Conservation (phyloP, 495 filamentous ascomycete genomes). For the Daldinia grandis region DNA sequence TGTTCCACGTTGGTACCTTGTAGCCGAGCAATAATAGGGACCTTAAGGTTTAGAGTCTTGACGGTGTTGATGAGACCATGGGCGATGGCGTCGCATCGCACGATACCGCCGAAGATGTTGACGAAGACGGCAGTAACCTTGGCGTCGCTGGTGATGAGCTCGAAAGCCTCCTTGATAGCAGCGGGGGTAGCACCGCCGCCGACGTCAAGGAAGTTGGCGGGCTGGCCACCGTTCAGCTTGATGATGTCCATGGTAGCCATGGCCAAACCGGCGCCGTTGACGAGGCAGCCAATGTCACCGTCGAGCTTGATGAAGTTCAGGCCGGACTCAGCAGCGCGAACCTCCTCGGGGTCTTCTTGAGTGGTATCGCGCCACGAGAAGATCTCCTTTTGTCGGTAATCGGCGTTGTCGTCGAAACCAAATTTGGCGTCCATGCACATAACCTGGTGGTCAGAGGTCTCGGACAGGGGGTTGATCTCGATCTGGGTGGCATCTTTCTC, state of each 20-base stretch:
- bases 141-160: slow-evolving; percentile 96
- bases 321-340: slow-evolving; percentile 90
- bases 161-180: slow-evolving; percentile 96
- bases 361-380: slow-evolving; percentile 92
- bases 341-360: slow-evolving; percentile 97
- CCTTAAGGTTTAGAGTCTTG: slow-evolving; percentile 90
- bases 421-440: slow-evolving; percentile 99
- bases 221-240: slow-evolving; percentile 96
- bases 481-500: slow-evolving; percentile 99
- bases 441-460: slow-evolving; percentile 97
- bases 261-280: slow-evolving; percentile 98
- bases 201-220: slow-evolving; percentile 98
- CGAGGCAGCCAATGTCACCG: slow-evolving; percentile 98
- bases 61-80: slow-evolving; percentile 95
- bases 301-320: slow-evolving; percentile 99
- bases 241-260: slow-evolving; percentile 99
- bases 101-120: slow-evolving; percentile 99
- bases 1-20: slow-evolving; percentile 99
- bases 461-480: slow-evolving; percentile 97
- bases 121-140: slow-evolving; percentile 99
- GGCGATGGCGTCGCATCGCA: slow-evolving; percentile 96
- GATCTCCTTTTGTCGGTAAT: slow-evolving; percentile 95
- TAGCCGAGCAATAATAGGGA: slow-evolving; percentile 93
- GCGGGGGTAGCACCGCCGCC: slow-evolving; percentile 96
- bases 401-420: slow-evolving; percentile 97